A percentile compares a stretch with the other conserved stretches of the same genome.
Evolutionary conservation across 2,329 filamentous ascomycete species (phyloP).

Genomic region (Dactylellina haptotyla): DNA sequence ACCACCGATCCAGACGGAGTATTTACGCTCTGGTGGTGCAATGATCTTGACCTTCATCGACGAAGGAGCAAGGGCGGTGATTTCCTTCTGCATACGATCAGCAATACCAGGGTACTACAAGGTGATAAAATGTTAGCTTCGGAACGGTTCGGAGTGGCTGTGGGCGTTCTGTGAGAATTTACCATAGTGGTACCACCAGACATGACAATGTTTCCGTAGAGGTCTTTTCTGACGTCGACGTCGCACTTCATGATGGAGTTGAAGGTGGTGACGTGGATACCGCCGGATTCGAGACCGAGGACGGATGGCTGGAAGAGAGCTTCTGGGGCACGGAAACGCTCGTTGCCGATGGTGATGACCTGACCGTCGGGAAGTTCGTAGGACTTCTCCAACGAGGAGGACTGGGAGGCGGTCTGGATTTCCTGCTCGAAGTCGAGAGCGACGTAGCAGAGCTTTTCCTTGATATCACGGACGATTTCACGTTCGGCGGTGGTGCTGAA

Average conservation of each 20-base stretch:
- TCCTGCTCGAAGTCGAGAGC: slow-evolving; percentile 99
- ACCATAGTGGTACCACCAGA: slow-evolving; percentile 96
- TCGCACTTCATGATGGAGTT: slow-evolving; percentile 99
- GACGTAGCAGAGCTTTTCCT: slow-evolving; percentile 99
- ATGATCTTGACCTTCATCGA: slow-evolving; percentile 99
- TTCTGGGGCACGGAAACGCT: slow-evolving; percentile 99
- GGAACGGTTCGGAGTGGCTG: neutral
- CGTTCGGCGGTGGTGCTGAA: slow-evolving; percentile 99
- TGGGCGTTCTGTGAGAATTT: slow-evolving; percentile 4
- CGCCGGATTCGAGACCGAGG: slow-evolving; percentile 96
- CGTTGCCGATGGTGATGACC: slow-evolving; percentile 99
- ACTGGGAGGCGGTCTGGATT: slow-evolving; percentile 99
- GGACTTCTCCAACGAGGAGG: slow-evolving; percentile 98
- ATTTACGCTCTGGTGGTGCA: slow-evolving; percentile 99
- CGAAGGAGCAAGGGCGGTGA: slow-evolving; percentile 97
- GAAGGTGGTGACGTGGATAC: slow-evolving; percentile 99
- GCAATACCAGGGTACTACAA: slow-evolving; percentile 97
- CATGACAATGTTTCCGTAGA: slow-evolving; percentile 99
- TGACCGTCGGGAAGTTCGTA: slow-evolving; percentile 99
- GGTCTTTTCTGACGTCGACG: slow-evolving; percentile 99
- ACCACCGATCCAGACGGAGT: slow-evolving; percentile 99
- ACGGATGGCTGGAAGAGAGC: slow-evolving; percentile 99
- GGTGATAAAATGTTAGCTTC: slow-evolving; percentile 16
- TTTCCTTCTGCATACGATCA: slow-evolving; percentile 99
- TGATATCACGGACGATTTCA: slow-evolving; percentile 99